Percentiles rank a stretch among this genome's conserved stretches.
Conservation (phyloP, 2,329 filamentous ascomycete species). For the Scedosporium boydii region DNA sequence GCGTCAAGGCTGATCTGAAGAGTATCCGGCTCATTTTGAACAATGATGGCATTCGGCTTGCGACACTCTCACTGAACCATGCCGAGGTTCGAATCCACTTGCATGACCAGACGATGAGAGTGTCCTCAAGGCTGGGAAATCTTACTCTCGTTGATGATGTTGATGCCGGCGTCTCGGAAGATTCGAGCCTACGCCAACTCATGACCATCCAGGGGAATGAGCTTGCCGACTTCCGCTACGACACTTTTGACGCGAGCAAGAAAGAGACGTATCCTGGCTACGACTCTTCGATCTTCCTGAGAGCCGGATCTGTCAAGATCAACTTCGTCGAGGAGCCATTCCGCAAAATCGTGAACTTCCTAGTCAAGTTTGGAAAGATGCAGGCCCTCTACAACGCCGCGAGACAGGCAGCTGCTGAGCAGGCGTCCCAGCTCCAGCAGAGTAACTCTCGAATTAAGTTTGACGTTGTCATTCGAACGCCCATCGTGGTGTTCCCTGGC, state of each 20-base stretch:
- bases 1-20: conserved; percentile 88
- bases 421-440: conserved; percentile 88
- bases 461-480: conserved; percentile 85
- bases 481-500: conserved; percentile 89
- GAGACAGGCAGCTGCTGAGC: conserved; percentile 83
- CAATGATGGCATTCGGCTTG: conserved; percentile 91
- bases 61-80: conserved; percentile 84
- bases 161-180: conserved; percentile 75
- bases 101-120: conserved; percentile 74
- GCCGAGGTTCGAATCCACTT: conserved; percentile 88
- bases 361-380: conserved; percentile 99
- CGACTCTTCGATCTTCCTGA: conserved; percentile 81
- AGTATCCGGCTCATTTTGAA: conserved; percentile 92
- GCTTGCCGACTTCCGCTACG: conserved; percentile 92
- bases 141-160: conserved; percentile 87
- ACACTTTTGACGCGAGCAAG: conserved; percentile 76
- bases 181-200: conserved; percentile 74
- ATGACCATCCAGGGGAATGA: conserved; percentile 94
- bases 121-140: conserved; percentile 79
- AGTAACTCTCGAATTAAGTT: conserved; percentile 87
- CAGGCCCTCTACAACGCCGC: conserved; percentile 98
- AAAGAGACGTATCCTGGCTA: conserved; percentile 77
- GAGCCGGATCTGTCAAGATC: conserved; percentile 90
- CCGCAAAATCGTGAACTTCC: conserved; percentile 93
- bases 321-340: conserved; percentile 97